Percentiles rank a stretch among this genome's conserved stretches.
phyloP scores from a whole-genome alignment of 1,139 yeast genomes.

The Hyphopichia khmerensis region DNA sequence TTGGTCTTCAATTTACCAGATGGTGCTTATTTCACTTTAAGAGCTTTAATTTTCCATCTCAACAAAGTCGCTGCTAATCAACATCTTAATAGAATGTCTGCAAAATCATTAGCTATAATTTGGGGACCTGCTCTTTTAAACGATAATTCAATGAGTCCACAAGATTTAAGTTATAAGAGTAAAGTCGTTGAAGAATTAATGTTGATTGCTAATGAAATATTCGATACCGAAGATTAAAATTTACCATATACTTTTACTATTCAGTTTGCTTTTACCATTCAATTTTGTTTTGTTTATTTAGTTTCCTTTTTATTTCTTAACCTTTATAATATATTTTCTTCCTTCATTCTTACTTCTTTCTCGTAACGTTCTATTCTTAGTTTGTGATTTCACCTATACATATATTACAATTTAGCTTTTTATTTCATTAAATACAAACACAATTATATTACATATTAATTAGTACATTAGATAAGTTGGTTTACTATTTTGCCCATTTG shows the following conservation, averaged over 20 bases:
- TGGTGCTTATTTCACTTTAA: slow-evolving; percentile 88
- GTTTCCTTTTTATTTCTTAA: neutral
- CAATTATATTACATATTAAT: neutral
- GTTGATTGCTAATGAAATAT: slow-evolving; percentile 81
- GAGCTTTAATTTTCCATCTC: slow-evolving; percentile 82
- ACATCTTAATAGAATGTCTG: slow-evolving; percentile 72
- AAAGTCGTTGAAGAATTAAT: slow-evolving; percentile 81
- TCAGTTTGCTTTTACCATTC: neutral
- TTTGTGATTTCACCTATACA: too few species aligned
- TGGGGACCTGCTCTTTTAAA: slow-evolving; percentile 92
- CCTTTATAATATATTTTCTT: too few species aligned
- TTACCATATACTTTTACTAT: neutral
- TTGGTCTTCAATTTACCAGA: slow-evolving; percentile 89
- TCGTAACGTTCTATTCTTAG: too few species aligned
- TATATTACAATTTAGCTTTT: too few species aligned
- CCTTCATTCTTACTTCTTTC: too few species aligned
- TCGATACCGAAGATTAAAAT: slow-evolving; percentile 61
- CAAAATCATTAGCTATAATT: slow-evolving; percentile 75
- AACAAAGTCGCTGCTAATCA: slow-evolving; percentile 69
- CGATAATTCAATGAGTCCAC: slow-evolving; percentile 62
- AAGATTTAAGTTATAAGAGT: slow-evolving; percentile 79
- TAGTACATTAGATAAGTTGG: slow-evolving; percentile 5
- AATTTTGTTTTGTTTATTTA: neutral
- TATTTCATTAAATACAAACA: too few species aligned
- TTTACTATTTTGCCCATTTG: neutral